Conservation (phyloP, 2,329 filamentous ascomycete species). For the Chaetomium sp. region DNA sequence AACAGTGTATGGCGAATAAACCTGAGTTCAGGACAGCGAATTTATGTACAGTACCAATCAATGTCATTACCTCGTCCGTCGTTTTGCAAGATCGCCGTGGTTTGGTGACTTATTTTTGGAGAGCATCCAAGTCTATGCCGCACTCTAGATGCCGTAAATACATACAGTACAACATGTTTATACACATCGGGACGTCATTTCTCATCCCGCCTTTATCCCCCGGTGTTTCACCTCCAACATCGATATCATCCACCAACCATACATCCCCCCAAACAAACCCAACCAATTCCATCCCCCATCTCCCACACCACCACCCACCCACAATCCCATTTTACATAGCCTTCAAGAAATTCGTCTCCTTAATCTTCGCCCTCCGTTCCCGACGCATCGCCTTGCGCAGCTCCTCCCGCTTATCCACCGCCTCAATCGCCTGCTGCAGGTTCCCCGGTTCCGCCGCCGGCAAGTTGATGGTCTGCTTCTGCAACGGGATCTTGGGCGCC, state of each 20-base stretch:
- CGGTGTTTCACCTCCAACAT: neutral
- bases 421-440: slow-evolving; percentile 40
- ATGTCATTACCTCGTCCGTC: no score
- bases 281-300: no score
- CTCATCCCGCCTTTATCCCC: neutral
- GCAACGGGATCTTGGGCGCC: slow-evolving; percentile 63
- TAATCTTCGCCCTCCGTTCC: slow-evolving; percentile 69
- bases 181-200: slow-evolving; percentile 5
- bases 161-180: slow-evolving; percentile 18
- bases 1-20: neutral
- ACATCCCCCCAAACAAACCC: neutral
- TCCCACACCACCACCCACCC: no score
- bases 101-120: no score
- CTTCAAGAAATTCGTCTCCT: slow-evolving; percentile 81
- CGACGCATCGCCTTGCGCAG: slow-evolving; percentile 66
- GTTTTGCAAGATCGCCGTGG: no score
- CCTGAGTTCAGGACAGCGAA: neutral
- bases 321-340: slow-evolving; percentile 51
- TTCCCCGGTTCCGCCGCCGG: slow-evolving; percentile 43
- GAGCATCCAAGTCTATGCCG: slow-evolving; percentile 1
- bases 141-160: slow-evolving; percentile 9
- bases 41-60: neutral
- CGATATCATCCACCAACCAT: neutral
- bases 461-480: slow-evolving; percentile 72
- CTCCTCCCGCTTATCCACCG: slow-evolving; percentile 49